These are phyloP conservation scores for Xylaria polymorpha DNA, from an alignment of 2,329 filamentous ascomycete genomes.

Conservation along the genomic window DNA sequence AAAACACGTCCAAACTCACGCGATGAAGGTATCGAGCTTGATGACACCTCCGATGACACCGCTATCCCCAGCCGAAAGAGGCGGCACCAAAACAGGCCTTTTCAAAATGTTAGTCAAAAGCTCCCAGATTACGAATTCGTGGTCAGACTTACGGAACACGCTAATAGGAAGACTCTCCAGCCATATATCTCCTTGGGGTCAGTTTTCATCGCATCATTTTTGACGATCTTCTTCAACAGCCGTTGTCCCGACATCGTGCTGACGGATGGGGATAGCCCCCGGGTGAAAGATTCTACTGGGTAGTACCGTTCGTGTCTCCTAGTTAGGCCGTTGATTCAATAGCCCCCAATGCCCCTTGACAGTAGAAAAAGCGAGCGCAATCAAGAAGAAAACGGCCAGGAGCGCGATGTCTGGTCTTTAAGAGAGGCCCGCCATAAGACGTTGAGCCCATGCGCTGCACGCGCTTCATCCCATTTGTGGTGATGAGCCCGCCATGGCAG, in stretches of 20 bases:
- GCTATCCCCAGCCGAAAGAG: conserved; percentile 71
- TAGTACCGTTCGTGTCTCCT: conserved; percentile 15
- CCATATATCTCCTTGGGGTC: conserved; percentile 77
- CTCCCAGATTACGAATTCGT: neutral
- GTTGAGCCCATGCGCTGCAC: conserved; percentile 21
- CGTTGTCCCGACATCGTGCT: conserved; percentile 40
- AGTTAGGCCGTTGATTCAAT: neutral
- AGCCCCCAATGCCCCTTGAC: conserved; percentile 5
- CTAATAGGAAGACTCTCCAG: conserved; percentile 74
- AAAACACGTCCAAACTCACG: conserved; percentile 52
- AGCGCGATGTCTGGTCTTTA: conserved; percentile 29
- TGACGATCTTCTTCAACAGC: conserved; percentile 58
- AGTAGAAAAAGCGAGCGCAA: conserved; percentile 12
- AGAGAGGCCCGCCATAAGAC: conserved; percentile 17
- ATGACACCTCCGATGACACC: conserved; percentile 76
- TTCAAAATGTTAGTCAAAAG: conserved; percentile 24
- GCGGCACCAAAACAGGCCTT: conserved; percentile 60
- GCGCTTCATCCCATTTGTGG: conserved; percentile 18
- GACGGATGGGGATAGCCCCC: conserved; percentile 20
- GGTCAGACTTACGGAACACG: conserved; percentile 62
- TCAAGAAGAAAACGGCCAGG: neutral
- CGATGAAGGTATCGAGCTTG: conserved; percentile 66
- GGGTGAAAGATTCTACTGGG: conserved; percentile 13
- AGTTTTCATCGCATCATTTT: conserved; percentile 71
- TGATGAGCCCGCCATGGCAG: conserved; percentile 14